Percentiles rank a stretch among this genome's conserved stretches.
Evolutionary conservation across 2,329 filamentous ascomycete genomes (phyloP).

Genomic region (Penicillium sclerotiorum): DNA sequence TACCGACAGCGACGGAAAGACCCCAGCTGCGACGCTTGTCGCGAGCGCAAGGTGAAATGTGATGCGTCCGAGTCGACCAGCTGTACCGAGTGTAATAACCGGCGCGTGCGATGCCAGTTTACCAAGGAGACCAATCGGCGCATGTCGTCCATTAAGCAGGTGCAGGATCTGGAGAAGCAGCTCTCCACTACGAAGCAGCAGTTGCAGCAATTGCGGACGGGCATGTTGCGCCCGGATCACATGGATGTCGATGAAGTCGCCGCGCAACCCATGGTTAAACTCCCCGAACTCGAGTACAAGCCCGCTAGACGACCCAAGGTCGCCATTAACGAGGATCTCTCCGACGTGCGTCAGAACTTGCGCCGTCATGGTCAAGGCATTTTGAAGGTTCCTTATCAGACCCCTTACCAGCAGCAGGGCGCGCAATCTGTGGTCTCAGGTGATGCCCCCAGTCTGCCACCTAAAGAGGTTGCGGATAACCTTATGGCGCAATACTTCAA

Average conservation of each 20-base stretch:
- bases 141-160: constrained; percentile 99
- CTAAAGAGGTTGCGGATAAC: constrained; percentile 69
- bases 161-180: constrained; percentile 94
- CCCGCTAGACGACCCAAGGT: constrained; percentile 66
- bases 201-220: constrained; percentile 71
- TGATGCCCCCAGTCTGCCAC: constrained; percentile 67
- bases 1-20: constrained; percentile 95
- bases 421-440: constrained; percentile 55
- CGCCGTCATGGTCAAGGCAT: constrained; percentile 74
- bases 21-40: constrained; percentile 94
- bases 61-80: constrained; percentile 95
- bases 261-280: constrained; percentile 53
- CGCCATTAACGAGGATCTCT: constrained; percentile 67
- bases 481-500: constrained; percentile 75
- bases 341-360: constrained; percentile 71
- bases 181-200: constrained; percentile 78
- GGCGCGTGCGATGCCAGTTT: constrained; percentile 97
- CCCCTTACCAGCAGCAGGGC: constrained; percentile 62
- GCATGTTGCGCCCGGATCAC: constrained; percentile 57
- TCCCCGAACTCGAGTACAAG: constrained; percentile 68
- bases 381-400: constrained; percentile 77
- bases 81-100: constrained; percentile 95
- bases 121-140: constrained; percentile 98
- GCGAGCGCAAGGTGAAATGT: constrained; percentile 81
- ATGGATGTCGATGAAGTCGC: constrained; percentile 46